Conservation (phyloP, 257 asterid species). For the Forsythia suspensa region DNA sequence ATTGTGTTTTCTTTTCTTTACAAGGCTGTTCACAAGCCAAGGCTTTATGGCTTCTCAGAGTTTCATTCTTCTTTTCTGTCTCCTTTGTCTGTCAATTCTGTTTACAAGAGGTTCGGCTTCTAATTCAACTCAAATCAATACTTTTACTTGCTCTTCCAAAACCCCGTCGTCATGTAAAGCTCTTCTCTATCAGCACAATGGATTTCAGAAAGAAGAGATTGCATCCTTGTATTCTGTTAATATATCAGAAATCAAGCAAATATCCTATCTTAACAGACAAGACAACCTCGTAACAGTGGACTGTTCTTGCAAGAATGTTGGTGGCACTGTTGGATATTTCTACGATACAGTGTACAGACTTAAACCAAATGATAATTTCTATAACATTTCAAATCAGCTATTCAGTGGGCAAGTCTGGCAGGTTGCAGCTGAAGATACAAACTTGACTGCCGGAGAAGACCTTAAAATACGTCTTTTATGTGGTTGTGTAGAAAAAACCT, state of each 20-base stretch:
- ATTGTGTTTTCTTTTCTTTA: constrained; percentile 16
- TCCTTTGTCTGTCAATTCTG: constrained; percentile 16
- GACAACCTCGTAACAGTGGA: constrained; percentile 54
- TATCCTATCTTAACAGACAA: constrained; percentile 24
- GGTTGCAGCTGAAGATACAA: constrained; percentile 38
- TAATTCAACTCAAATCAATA: constrained; percentile 26
- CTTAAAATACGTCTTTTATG: constrained; percentile 59
- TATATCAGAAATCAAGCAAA: constrained; percentile 39
- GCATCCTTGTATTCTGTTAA: constrained; percentile 49
- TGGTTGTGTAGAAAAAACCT: constrained; percentile 58
- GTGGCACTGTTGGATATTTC: constrained; percentile 52
- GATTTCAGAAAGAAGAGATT: constrained; percentile 32
- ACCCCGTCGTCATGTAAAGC: constrained; percentile 48
- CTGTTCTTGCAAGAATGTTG: constrained; percentile 61
- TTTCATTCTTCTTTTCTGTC: constrained; percentile 25
- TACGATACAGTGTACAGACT: constrained; percentile 51
- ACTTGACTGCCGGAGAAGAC: constrained; percentile 19
- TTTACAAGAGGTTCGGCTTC: constrained; percentile 12
- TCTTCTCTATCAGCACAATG: constrained; percentile 62
- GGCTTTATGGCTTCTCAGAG: constrained; percentile 44
- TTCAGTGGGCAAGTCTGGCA: constrained; percentile 65
- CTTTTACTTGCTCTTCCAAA: constrained; percentile 46
- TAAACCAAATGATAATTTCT: constrained; percentile 35
- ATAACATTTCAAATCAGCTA: constrained; percentile 35
- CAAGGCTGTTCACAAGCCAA: constrained; percentile 17